phyloP scores from a whole-genome alignment of 176 grass and related monocot species.

The Zoysia japonica region DNA sequence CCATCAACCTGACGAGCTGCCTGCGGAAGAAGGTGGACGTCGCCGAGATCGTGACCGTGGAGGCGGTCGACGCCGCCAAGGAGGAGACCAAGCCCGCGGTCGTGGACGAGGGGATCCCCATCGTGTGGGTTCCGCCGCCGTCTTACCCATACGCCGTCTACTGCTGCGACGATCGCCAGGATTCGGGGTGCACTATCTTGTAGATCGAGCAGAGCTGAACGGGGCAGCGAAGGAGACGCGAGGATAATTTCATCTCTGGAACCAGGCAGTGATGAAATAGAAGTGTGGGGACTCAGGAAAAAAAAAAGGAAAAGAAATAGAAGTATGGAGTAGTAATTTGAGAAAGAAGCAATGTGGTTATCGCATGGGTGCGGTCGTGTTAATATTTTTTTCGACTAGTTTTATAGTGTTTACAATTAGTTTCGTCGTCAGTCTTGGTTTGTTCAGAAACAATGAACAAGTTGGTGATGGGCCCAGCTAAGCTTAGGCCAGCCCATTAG shows the following conservation, averaged over 20 bases:
- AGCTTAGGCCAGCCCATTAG: not conserved
- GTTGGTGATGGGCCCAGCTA: not conserved
- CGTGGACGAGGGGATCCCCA: not conserved
- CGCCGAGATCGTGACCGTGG: slow-evolving; percentile 35
- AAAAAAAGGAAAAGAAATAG: not conserved
- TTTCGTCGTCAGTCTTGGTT: not conserved
- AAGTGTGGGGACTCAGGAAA: not conserved
- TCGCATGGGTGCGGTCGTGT: not conserved
- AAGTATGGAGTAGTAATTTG: not conserved
- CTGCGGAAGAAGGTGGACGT: slow-evolving; percentile 43
- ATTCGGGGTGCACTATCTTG: slow-evolving; percentile 7
- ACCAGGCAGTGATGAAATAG: not conserved
- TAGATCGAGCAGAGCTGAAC: not conserved
- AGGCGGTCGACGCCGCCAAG: slow-evolving; percentile 24
- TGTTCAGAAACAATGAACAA: not conserved
- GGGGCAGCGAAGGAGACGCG: too few relatives aligned
- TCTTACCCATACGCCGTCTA: not conserved
- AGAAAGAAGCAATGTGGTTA: not conserved
- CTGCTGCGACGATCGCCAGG: not conserved
- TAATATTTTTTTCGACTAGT: not conserved
- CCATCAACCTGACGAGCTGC: slow-evolving; percentile 42
- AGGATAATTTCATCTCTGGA: not conserved
- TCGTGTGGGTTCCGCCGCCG: not conserved
- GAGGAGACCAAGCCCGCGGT: not conserved
- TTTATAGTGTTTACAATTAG: not conserved